Conservation (phyloP, 352 stramenopile genomes). For the Thraustotheca clavata region DNA sequence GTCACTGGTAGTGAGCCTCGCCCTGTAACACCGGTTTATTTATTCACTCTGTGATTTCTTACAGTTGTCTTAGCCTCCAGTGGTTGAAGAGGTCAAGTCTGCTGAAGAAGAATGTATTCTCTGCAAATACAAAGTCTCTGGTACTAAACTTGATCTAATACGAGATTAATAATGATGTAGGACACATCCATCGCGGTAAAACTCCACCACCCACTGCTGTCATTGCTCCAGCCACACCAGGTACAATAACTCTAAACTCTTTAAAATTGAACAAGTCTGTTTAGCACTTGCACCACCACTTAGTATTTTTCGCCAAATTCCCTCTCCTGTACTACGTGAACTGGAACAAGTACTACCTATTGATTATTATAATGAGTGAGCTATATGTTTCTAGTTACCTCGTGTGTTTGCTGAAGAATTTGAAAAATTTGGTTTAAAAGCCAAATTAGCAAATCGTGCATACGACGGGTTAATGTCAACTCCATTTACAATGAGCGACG, state of each 20-base stretch:
- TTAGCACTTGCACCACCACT: not conserved
- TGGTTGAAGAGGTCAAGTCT: slow-evolving; percentile 21
- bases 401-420: slow-evolving; percentile 43
- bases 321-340: slow-evolving; percentile 49
- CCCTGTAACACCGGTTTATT: not conserved
- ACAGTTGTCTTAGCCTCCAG: slow-evolving; percentile 7
- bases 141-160: slow-evolving; percentile 24
- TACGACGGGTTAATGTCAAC: slow-evolving; percentile 29
- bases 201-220: not conserved
- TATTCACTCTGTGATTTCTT: too few relatives aligned
- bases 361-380: not conserved
- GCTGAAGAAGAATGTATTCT: too few relatives aligned
- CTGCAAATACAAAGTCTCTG: slow-evolving; percentile 73
- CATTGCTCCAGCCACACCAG: not conserved
- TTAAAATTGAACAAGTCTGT: not conserved
- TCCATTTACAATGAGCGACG: slow-evolving; percentile 51
- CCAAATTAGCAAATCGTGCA: slow-evolving; percentile 31
- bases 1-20: slow-evolving; percentile 4
- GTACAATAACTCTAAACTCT: not conserved
- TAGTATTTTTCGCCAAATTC: not conserved
- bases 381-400: slow-evolving; percentile 31
- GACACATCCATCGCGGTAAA: slow-evolving; percentile 12
- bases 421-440: slow-evolving; percentile 40
- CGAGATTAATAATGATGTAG: not conserved
- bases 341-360: slow-evolving; percentile 36